Base-by-base conservation (phyloP, 352 stramenopile species). In the Phytophthora chlamydospora region DNA sequence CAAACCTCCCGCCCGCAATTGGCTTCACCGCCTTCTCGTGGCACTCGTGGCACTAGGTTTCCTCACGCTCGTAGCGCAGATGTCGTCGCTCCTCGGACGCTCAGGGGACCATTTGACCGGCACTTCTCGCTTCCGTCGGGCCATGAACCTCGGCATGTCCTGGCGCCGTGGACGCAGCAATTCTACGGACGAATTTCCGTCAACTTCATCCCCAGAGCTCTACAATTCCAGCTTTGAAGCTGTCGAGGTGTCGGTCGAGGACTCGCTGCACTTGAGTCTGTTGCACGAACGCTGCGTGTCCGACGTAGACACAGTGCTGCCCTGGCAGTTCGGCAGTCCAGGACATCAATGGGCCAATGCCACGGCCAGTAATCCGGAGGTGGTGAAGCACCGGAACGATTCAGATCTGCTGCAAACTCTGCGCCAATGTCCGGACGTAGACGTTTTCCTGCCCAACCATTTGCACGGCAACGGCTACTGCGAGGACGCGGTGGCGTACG, bases 391-490 rank as follows among this genome's bases (percentile, higher is more conserved):
- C 17, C 60, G 50, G 38, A 63, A 73, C 48, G 74, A 87, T 38
- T 52, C 66, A 10, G 16, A 75, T 19, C 45, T 89, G 40, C 49
- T 89, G 50, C 59, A 81, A 11, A 76, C 74, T 33, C 61, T 90
- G n/a, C 59, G 68, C 6, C 56, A 77, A 16, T 89, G 82, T 31
- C 73, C 78, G 0, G 77, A 85, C 34, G 65, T 91, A 32, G 82
- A 91, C 39, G 64, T 91, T 46, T 82, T 85, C 57, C 52, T 89
- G 12, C 78, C 83, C 0, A n/a, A 47, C 34, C 68, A 67, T 14
- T 64, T 91, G 38, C 71, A 80, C 13, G 69, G 63, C 54, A 74
- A 85, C 35, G 83, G 83, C 6, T 91, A 92, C 53, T 92, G 83
- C 62, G 83, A 92, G 61, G 83, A 92, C 60, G 75, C 67, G 0